Base-by-base conservation (phyloP, 106 monocot genomes). In the Hemerocallis citrina region DNA sequence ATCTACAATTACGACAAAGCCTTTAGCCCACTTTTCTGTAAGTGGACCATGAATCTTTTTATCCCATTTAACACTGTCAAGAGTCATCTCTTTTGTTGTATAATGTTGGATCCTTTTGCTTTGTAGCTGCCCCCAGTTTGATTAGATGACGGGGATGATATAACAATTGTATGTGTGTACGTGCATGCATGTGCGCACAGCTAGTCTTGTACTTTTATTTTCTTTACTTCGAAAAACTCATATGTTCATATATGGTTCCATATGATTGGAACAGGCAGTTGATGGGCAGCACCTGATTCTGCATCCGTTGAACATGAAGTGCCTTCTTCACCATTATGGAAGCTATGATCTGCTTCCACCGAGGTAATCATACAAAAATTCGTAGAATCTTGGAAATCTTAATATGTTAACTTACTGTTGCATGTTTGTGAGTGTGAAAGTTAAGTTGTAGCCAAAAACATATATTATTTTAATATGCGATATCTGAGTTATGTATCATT, bases 301-400 rank as follows among this genome's bases (percentile, higher is more conserved):
- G 34, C 96, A 98, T 79, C 90, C 96, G 30, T 68, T 98, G 43
- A 84, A 84, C 69, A 91, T 98, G 96, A 91, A 84, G 67, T 98
- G 91, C 25, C 88, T 98, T 73, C 81, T 91, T 66, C 84, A 92
- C 57, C 81, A 98, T 52, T 91, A 79, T 72, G 79, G 90, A 22
- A 84, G 79, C 71, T 84, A 80, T 62, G 84, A 85, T 70, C 69
- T 74, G 67, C 87, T 98, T 58, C 96, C 96, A 45, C 68, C 70
- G 55, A 85, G 90, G 90, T 91, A 61, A 27, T 19, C 25, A 31
- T 38, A 46, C 11, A 61, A 17, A 16, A 17, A 16, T 33, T 7
- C 0, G 10, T 52, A 37, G 0, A 55, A 55, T 6, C 32, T 3
- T 55, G 2, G 30, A 29, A 0, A 7, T 33, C 11, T 1, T 1